phyloP scores from a whole-genome alignment of 768 basidiomycete species.

The Amanita pseudoporphyria region DNA sequence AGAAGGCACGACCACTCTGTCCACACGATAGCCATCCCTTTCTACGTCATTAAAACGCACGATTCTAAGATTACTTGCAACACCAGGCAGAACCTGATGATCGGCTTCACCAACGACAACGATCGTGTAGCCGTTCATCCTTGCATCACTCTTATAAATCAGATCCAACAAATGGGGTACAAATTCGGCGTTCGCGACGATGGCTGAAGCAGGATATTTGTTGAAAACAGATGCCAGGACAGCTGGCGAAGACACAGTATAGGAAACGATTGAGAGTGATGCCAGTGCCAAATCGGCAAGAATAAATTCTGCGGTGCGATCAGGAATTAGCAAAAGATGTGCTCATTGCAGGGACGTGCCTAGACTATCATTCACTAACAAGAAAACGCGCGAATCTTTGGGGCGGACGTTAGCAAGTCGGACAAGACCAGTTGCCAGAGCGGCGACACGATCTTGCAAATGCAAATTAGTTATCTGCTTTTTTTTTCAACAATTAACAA shows the following conservation, averaged over 20 bases:
- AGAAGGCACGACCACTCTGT: conserved; percentile 32
- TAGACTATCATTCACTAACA: conserved; percentile 71
- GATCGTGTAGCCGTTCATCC: conserved; percentile 40
- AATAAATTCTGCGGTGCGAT: conserved; percentile 51
- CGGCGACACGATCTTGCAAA: conserved; percentile 59
- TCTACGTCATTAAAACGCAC: conserved; percentile 65
- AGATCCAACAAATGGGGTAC: conserved; percentile 64
- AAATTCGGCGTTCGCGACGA: conserved; percentile 60
- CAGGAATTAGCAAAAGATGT: not conserved
- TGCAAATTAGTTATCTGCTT: conserved; percentile 63
- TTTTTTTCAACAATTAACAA: not conserved
- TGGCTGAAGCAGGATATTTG: conserved; percentile 56
- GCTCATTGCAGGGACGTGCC: conserved; percentile 31
- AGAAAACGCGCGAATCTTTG: conserved; percentile 56
- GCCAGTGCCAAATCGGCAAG: conserved; percentile 74
- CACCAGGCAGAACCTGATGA: conserved; percentile 32
- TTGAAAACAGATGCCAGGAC: conserved; percentile 61
- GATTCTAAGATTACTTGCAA: conserved; percentile 45
- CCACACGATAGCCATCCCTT: conserved; percentile 45
- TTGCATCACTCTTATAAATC: conserved; percentile 50
- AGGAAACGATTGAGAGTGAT: conserved; percentile 55
- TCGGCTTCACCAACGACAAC: conserved; percentile 65
- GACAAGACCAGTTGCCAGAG: conserved; percentile 67
- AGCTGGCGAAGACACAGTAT: conserved; percentile 49
- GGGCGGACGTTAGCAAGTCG: conserved; percentile 44